Evolutionary conservation across 495 filamentous ascomycete species (phyloP), one percentile per base, ranked within the genome.

Genomic region (Hypoxylon intermedium): DNA sequence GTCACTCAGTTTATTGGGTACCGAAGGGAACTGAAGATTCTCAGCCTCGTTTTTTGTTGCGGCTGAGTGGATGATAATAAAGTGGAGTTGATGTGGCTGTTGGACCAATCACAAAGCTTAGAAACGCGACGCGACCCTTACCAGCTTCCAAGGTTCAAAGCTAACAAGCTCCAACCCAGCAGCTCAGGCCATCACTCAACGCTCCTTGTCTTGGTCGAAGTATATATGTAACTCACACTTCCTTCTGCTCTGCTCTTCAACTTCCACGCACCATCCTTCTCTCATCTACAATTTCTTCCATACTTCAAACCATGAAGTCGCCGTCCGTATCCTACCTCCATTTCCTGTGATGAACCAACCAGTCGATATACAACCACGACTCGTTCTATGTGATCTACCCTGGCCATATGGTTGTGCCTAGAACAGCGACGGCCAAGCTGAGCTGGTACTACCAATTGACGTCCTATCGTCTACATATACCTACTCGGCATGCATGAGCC

Each of bases 41-140:
- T 57, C 59, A 63, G 59, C 59, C 59, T 63, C 40, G 52, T 56
- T 63, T 24, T 63, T 24, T 12, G 12, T 40, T 62, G 46, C 46
- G 58, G 58, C 58, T 62, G 51, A 56, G 37, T 44, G 6, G 33
- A 24, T 9, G 38, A 31, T 33, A 43, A 36, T 24, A 42, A 36
- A 20, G 45, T 42, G 37, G 44, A 4, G 15, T 16, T 9, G 3
- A 6, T n/a, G 52, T 55, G 31, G 52, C 52, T 43, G 6, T 3
- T 26, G 19, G 9, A n/a, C 51, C 43, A 51, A 56, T 51, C 31
- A 33, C 28, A 30, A 2, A 9, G 0, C 13, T 12, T 37, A 11
- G 0, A 38, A 36, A 11, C 45, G 58, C 21, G 58, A 56, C 58
- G 40, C 51, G 58, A 38, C 34, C 26, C 47, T 31, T 37, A 37